phyloP scores from a whole-genome alignment of 1,139 yeast species.

The Meyerozyma sp. region DNA sequence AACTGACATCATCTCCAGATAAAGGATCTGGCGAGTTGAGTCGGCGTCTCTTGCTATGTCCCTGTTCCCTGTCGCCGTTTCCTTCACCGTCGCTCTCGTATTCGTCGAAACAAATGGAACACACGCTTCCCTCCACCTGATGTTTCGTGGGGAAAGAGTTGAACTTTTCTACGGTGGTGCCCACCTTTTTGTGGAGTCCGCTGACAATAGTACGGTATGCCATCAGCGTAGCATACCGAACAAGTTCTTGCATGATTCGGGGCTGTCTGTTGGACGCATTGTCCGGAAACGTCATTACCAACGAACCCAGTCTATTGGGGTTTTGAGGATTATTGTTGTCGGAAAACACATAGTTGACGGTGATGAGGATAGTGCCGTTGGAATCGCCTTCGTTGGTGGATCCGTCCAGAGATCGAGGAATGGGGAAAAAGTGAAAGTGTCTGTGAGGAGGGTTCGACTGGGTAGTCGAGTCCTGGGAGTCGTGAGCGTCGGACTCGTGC shows the following conservation, averaged over 20 bases:
- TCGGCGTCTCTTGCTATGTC: constrained; percentile 9
- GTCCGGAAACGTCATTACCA: constrained; percentile 60
- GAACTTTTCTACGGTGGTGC: constrained; percentile 50
- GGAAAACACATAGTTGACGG: constrained; percentile 42
- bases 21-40: constrained; percentile 4
- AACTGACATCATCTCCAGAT: background rate
- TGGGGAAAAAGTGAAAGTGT: background rate
- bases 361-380: constrained; percentile 31
- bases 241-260: constrained; percentile 48
- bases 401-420: background rate
- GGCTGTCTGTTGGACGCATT: constrained; percentile 54
- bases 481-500: background rate
- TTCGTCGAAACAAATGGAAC: constrained; percentile 68
- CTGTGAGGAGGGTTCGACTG: background rate
- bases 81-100: constrained; percentile 20
- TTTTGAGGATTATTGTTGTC: constrained; percentile 36
- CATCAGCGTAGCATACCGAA: constrained; percentile 63
- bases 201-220: constrained; percentile 59
- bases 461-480: background rate
- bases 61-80: background rate
- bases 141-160: constrained; percentile 38
- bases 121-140: constrained; percentile 30
- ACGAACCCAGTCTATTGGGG: constrained; percentile 48
- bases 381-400: background rate
- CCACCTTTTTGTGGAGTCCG: constrained; percentile 36